These are phyloP conservation scores for Acanthamoeba rhysodes DNA, from an alignment of 208 protist genomes.

Conservation along the genomic window DNA sequence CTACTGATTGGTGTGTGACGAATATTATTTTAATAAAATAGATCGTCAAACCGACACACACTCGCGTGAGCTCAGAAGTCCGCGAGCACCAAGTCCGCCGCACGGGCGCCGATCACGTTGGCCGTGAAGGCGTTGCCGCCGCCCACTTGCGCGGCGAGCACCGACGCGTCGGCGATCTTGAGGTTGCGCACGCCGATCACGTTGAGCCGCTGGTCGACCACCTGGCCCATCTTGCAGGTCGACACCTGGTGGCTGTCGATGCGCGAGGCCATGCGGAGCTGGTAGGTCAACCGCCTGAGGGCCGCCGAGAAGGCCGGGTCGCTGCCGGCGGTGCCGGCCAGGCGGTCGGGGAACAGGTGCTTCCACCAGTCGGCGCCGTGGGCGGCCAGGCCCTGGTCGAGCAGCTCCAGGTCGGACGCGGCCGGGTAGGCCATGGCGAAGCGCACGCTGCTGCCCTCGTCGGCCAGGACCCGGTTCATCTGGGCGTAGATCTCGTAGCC, in stretches of 20 bases:
- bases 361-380: slow-evolving; percentile 11
- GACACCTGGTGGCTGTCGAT: slow-evolving; percentile 15
- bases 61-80: slow-evolving; percentile 1
- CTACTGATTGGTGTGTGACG: no score
- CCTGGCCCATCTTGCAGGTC: background rate
- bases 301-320: background rate
- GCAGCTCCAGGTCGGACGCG: background rate
- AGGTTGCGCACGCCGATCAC: background rate
- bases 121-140: background rate
- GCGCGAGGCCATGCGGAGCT: background rate
- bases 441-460: background rate
- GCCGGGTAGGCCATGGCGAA: background rate
- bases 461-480: background rate
- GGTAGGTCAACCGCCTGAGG: background rate
- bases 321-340: background rate
- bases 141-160: background rate
- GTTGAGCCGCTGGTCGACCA: background rate
- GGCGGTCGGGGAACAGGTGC: background rate
- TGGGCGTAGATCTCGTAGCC: background rate
- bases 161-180: background rate
- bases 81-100: background rate
- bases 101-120: background rate
- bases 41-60: no score
- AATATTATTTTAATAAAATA: no score
- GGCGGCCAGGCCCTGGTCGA: background rate